Base-by-base conservation (phyloP, 805 yeast species). In the Metschnikowia picachoensis region DNA sequence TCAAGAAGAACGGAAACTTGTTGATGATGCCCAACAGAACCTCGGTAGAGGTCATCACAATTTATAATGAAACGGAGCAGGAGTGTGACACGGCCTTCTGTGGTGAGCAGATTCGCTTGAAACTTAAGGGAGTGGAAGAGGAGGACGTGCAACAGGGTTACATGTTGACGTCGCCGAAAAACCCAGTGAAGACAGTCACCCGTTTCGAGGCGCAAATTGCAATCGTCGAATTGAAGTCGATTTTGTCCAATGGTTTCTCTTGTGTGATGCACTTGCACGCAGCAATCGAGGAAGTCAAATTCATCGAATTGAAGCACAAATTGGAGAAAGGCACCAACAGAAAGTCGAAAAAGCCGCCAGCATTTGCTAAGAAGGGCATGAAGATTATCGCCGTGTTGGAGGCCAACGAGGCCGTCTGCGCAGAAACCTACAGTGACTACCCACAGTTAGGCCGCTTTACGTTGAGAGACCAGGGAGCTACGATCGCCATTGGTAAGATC, bases 221-320 rank as follows among this genome's bases (percentile, higher is more conserved):
- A 46, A 87, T 94, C 70, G 97, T 94, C 48, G 99, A 94, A 73
- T 81, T 94, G 68, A 90, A 87, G 72, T 86, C 96, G 15, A 94
- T 94, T 62, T 76, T 94, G 62, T 87, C 99, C 4, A 83, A 95
- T 42, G 99, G 99, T 47, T 94, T 83, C 76, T 83, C 97, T 12
- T 94, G 98, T 79, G 97, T 94, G 46, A 92, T 94, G 97, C 99
- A 94, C 64, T 85, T 94, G 59, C 99, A 94, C 74, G 89, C 98
- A 41, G 98, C 98, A 46, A 90, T 92, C 58, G 98, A 94, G 72
- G 99, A 94, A 70, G 96, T 94, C 43, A 77, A 78, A 25, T 80
- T 94, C 64, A 76, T 83, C 43, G 82, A 83, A 60, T 78, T 94
- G 66, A 76, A 90, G 64, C 98, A 94, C 74, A 90, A 92, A 72